These are phyloP conservation scores for Aspergillus puulaauensis DNA, from an alignment of 2,329 filamentous ascomycete species.

Conservation along the genomic window DNA sequence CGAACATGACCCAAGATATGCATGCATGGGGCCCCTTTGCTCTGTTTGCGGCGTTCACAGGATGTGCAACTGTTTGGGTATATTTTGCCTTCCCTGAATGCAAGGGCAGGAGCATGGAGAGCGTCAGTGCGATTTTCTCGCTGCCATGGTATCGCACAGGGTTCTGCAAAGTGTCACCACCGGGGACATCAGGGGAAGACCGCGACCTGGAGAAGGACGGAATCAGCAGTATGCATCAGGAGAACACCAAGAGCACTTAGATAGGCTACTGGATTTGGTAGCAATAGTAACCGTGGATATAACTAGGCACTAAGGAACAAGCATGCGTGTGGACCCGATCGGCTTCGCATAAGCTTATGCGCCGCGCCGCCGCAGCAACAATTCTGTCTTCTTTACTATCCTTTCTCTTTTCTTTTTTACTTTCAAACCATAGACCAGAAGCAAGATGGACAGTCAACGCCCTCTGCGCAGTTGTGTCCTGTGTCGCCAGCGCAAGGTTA, in stretches of 20 bases:
- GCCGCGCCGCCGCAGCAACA: not conserved
- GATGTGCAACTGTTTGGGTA: constrained; percentile 14
- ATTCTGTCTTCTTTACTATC: not conserved
- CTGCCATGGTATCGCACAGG: constrained; percentile 19
- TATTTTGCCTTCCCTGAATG: constrained; percentile 21
- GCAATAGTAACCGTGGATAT: not conserved
- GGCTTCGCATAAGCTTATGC: constrained; percentile 15
- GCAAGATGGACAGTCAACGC: not conserved
- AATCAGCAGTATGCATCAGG: not conserved
- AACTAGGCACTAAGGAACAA: not conserved
- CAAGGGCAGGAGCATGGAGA: constrained; percentile 19
- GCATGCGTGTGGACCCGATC: not conserved
- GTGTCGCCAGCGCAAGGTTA: constrained; percentile 43
- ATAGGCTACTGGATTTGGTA: not conserved
- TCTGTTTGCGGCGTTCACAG: constrained; percentile 18
- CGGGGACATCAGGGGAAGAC: not conserved
- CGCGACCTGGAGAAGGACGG: constrained; percentile 1
- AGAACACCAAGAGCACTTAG: not conserved
- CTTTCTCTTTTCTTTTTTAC: not conserved
- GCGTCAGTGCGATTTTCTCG: constrained; percentile 11
- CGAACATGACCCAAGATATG: constrained; percentile 18
- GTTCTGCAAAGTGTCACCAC: not conserved
- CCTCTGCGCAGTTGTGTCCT: constrained; percentile 26
- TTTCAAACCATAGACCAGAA: not conserved
- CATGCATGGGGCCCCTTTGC: constrained; percentile 21